phyloP scores from a whole-genome alignment of 129 eudicot species.

The Chrysanthemum makinoi region DNA sequence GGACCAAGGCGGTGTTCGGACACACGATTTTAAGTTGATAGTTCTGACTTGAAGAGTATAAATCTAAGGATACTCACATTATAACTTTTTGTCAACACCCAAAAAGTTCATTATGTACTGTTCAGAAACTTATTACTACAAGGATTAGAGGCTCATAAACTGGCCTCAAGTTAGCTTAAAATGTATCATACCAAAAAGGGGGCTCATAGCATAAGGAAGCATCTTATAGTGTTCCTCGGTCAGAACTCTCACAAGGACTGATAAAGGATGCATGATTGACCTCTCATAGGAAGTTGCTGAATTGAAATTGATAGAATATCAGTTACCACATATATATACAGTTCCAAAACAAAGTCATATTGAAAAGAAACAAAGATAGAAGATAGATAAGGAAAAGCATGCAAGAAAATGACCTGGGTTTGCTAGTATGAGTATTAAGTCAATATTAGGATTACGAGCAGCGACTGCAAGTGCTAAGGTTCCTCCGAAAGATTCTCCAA shows the following conservation, averaged over 20 bases:
- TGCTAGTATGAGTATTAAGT: conserved; percentile 64
- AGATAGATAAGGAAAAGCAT: not conserved
- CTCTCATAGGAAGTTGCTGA: conserved; percentile 88
- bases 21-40: no score
- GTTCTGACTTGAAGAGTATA: no score
- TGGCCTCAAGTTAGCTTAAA: not conserved
- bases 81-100: no score
- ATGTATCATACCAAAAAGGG: conserved; percentile 53
- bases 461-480: conserved; percentile 84
- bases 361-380: not conserved
- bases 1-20: no score
- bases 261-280: conserved; percentile 63
- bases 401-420: conserved; percentile 59
- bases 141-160: not conserved
- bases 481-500: conserved; percentile 91
- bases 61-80: no score
- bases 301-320: conserved; percentile 31
- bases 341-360: no score
- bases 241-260: conserved; percentile 57
- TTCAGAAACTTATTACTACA: not conserved
- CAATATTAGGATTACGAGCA: conserved; percentile 70
- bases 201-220: conserved; percentile 67
- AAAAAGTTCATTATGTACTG: no score
- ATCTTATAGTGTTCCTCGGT: conserved; percentile 62
- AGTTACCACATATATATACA: not conserved